Evolutionary conservation across 345 rosid species (phyloP).

Genomic region (Camelina laxa): DNA sequence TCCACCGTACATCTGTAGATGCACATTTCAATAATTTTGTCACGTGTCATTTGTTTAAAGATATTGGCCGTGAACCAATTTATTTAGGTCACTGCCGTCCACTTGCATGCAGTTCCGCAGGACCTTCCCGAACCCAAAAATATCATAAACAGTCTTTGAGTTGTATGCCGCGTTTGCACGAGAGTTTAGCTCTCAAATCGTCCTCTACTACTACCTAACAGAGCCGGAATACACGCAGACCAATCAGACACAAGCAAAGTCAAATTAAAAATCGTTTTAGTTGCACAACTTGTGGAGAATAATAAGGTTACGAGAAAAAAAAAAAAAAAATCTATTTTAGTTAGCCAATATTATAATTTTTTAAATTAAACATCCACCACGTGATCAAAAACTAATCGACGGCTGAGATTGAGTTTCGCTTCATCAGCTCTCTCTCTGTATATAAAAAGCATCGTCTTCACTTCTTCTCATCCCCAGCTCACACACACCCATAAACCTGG

Average conservation of each 20-base stretch:
- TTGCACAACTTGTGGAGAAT: slow-evolving; percentile 22
- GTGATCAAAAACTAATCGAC: slow-evolving; percentile 33
- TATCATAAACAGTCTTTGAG: too few species aligned
- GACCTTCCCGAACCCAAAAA: background rate
- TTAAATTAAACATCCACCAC: background rate
- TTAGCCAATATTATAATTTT: background rate
- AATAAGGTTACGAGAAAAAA: background rate
- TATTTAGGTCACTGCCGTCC: slow-evolving; percentile 24
- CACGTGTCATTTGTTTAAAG: slow-evolving; percentile 24
- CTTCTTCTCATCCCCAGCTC: background rate
- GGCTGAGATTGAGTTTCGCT: slow-evolving; percentile 17
- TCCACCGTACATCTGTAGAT: background rate
- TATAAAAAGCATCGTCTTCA: slow-evolving; percentile 28
- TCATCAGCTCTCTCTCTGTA: background rate
- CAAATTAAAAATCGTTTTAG: slow-evolving; percentile 32
- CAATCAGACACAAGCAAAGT: slow-evolving; percentile 20
- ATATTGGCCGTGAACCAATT: background rate
- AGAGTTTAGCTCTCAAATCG: background rate
- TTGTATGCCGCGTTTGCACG: background rate
- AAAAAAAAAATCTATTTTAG: background rate
- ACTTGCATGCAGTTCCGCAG: background rate
- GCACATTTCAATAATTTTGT: background rate
- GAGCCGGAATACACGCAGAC: background rate
- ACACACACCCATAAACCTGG: background rate
- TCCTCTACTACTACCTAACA: background rate